Evolutionary conservation across 306 rosid genomes (phyloP).

Genomic region (Phaseolus lunatus): DNA sequence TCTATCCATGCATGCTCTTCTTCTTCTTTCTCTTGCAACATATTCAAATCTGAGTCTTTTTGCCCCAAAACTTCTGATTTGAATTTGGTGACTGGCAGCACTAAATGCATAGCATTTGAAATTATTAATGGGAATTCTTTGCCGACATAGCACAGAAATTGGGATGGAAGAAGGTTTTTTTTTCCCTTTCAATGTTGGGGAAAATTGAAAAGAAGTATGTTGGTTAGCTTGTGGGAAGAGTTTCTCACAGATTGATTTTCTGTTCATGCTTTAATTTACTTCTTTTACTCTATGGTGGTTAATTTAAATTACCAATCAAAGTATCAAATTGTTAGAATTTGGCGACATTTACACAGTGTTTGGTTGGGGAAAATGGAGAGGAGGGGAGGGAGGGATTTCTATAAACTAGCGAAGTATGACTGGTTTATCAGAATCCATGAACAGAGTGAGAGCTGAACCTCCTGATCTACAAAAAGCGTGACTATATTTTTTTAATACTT

Average conservation of each 20-base stretch:
- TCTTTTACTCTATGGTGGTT: background rate
- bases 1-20: background rate
- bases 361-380: too few species aligned
- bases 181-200: background rate
- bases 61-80: background rate
- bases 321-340: background rate
- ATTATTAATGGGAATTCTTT: background rate
- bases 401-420: background rate
- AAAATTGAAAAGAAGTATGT: background rate
- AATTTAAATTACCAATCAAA: background rate
- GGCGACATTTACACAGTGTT: background rate
- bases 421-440: background rate
- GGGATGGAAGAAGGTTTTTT: background rate
- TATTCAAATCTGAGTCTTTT: too few species aligned
- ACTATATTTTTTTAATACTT: background rate
- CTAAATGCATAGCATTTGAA: background rate
- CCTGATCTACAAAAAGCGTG: conserved; percentile 67
- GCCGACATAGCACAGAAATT: background rate
- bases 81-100: background rate
- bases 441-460: conserved; percentile 73
- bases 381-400: background rate
- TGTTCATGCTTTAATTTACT: background rate
- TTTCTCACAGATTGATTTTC: background rate
- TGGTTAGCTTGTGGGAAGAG: background rate
- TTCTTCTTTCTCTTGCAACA: background rate